Conservation (phyloP, 441 rosid genomes). For the Corymbia calophylla region DNA sequence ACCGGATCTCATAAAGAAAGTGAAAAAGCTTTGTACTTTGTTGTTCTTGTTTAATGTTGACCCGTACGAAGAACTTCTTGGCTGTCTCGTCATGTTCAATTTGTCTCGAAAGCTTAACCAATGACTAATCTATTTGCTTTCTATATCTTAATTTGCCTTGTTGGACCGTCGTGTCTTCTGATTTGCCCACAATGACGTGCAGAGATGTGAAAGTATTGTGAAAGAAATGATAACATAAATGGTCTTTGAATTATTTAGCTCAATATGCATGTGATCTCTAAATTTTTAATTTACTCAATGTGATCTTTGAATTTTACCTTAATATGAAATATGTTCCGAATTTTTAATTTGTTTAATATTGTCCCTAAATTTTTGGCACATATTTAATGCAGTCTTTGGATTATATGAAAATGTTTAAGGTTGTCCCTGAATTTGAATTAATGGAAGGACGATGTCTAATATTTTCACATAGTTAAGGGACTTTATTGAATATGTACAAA, state of each 20-base stretch:
- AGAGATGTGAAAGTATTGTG: fast-evolving
- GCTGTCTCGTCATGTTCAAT: too few relatives aligned
- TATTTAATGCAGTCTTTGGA: too few relatives aligned
- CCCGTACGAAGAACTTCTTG: neutral
- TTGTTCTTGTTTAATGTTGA: constrained; percentile 9
- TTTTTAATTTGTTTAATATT: too few relatives aligned
- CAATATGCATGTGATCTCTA: fast-evolving
- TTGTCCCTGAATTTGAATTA: too few relatives aligned
- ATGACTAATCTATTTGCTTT: too few relatives aligned
- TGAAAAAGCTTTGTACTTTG: neutral
- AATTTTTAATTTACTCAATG: fast-evolving
- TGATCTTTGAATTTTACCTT: fast-evolving
- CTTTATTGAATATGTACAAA: fast-evolving
- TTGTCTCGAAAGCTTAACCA: too few relatives aligned
- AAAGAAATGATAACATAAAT: fast-evolving
- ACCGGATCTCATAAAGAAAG: neutral
- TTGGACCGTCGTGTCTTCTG: neutral
- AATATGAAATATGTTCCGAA: too few relatives aligned
- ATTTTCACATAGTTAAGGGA: too few relatives aligned
- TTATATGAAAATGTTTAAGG: too few relatives aligned
- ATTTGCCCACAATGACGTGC: neutral
- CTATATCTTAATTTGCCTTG: too few relatives aligned
- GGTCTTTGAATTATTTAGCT: neutral
- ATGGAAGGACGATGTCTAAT: fast-evolving
- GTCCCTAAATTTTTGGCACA: fast-evolving